Conservation (phyloP, 352 stramenopile genomes). For the Phytopythium helicoides region DNA sequence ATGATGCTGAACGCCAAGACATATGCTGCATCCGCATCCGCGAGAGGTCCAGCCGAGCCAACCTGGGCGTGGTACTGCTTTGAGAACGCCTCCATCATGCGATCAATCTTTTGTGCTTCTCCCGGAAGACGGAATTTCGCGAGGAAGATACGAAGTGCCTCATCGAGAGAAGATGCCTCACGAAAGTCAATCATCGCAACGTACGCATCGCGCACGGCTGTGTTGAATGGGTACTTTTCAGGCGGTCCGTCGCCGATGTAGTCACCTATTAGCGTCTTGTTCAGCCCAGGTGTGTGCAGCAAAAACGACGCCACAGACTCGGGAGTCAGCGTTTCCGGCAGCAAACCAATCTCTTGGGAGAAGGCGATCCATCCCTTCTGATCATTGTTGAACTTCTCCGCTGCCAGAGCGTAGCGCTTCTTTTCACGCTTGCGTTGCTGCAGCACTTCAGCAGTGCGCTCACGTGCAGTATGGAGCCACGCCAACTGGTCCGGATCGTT, state of each 20-base stretch:
- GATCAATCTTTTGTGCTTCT: constrained; percentile 98
- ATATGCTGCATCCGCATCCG: constrained; percentile 92
- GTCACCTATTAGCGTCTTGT: constrained; percentile 95
- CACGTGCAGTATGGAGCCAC: constrained; percentile 81
- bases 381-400: constrained; percentile 94
- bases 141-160: constrained; percentile 93
- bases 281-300: constrained; percentile 88
- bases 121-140: constrained; percentile 95
- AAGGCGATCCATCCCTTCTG: constrained; percentile 92
- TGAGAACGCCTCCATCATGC: constrained; percentile 96
- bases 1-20: constrained; percentile 98
- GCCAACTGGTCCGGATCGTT: constrained; percentile 56
- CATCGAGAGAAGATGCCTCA: constrained; percentile 81
- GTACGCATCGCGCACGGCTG: constrained; percentile 78
- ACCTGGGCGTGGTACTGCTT: constrained; percentile 89
- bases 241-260: constrained; percentile 95
- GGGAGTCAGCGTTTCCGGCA: constrained; percentile 82
- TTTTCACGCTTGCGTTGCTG: constrained; percentile 92
- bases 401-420: constrained; percentile 86
- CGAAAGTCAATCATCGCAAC: constrained; percentile 95
- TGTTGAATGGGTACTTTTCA: constrained; percentile 97
- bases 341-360: constrained; percentile 81
- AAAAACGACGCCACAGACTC: constrained; percentile 92
- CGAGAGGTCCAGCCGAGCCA: constrained; percentile 47
- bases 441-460: constrained; percentile 85